These are phyloP conservation scores for Salix koriyanagi DNA, from an alignment of 345 rosid genomes.

Conservation along the genomic window DNA sequence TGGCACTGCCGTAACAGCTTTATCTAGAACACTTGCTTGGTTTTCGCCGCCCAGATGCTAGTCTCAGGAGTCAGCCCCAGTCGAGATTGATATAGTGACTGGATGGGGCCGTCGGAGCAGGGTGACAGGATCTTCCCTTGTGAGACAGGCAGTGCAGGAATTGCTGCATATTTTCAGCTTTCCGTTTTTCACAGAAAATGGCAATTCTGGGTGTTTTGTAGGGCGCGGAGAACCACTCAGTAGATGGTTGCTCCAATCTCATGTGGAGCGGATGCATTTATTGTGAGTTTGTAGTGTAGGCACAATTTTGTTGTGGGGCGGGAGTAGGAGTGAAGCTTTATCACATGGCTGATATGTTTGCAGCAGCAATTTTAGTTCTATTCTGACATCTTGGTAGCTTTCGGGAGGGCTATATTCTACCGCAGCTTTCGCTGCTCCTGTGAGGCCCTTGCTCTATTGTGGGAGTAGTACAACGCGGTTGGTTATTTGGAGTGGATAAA, in stretches of 20 bases:
- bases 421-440: neutral
- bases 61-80: slow-evolving; percentile 59
- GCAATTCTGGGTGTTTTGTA: slow-evolving; percentile 83
- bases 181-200: slow-evolving; percentile 72
- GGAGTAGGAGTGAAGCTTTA: slow-evolving; percentile 5
- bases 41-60: slow-evolving; percentile 70
- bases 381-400: neutral
- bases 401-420: neutral
- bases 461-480: too few relatives aligned
- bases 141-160: slow-evolving; percentile 73
- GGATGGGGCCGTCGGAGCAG: slow-evolving; percentile 95
- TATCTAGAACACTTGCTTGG: slow-evolving; percentile 88
- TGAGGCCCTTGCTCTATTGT: neutral
- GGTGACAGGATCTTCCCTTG: slow-evolving; percentile 83
- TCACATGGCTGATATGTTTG: neutral
- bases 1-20: slow-evolving; percentile 80
- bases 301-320: slow-evolving; percentile 29
- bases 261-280: slow-evolving; percentile 88
- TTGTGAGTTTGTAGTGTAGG: slow-evolving; percentile 32
- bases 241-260: slow-evolving; percentile 72
- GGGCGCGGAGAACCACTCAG: slow-evolving; percentile 82
- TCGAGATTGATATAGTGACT: slow-evolving; percentile 83
- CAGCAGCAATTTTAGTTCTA: neutral
- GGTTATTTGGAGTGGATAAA: neutral
- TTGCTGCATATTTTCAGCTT: slow-evolving; percentile 69